A percentile compares a stretch with the other conserved stretches of the same genome.
These are phyloP conservation scores for Pleurotus salmoneostramineus DNA, from an alignment of 768 basidiomycete genomes.

Conservation along the genomic window DNA sequence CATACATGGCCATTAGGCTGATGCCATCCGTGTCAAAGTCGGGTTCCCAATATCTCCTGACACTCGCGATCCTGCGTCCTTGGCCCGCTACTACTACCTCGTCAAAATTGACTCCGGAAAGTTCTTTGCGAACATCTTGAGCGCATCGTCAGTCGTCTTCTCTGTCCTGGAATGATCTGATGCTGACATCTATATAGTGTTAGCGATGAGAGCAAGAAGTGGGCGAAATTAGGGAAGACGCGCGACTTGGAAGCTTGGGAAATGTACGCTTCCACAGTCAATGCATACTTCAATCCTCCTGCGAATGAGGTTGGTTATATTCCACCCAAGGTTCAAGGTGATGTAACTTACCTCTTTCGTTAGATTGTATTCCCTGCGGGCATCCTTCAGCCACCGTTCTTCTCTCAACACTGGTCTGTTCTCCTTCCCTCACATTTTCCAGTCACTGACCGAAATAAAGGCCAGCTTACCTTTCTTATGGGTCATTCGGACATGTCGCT, in stretches of 20 bases:
- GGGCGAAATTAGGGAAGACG: conserved; percentile 66
- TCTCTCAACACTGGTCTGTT: conserved; percentile 66
- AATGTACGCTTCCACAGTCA: conserved; percentile 84
- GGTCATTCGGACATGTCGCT: conserved; percentile 89
- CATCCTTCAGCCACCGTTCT: conserved; percentile 91
- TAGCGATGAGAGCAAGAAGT: conserved; percentile 61
- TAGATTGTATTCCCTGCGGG: conserved; percentile 97
- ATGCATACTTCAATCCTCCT: conserved; percentile 86
- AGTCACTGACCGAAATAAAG: conserved; percentile 29
- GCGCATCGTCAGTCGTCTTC: conserved; percentile 39
- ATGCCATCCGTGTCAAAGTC: conserved; percentile 84
- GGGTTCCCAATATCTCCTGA: conserved; percentile 90
- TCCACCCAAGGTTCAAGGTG: background rate
- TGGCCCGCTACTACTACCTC: conserved; percentile 70
- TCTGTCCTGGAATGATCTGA: background rate
- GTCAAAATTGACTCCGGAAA: conserved; percentile 61
- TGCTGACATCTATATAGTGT: conserved; percentile 29
- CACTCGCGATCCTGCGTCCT: conserved; percentile 63
- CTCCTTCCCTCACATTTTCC: background rate
- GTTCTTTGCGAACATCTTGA: conserved; percentile 85
- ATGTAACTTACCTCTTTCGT: background rate
- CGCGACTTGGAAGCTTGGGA: conserved; percentile 79
- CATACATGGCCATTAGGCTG: conserved; percentile 46
- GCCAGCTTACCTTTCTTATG: conserved; percentile 89
- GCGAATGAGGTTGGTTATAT: conserved; percentile 67